Evolutionary conservation across 73 alveolate genomes (phyloP).

Genomic region (Tetrahymena elliotti): DNA sequence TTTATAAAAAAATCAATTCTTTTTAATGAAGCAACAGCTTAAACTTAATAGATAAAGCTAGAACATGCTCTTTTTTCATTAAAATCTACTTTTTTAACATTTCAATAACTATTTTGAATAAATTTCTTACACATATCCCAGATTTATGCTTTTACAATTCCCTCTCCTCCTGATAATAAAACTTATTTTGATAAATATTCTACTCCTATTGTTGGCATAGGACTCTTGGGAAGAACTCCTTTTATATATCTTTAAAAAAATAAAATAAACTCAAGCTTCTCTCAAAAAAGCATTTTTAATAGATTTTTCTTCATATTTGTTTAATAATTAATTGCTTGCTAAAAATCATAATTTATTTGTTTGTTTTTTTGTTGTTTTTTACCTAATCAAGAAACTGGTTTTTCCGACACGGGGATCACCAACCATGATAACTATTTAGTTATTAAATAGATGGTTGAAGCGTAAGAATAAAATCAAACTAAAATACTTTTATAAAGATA

Average conservation of each 20-base stretch:
- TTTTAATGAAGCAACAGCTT: neutral
- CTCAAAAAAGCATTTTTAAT: neutral
- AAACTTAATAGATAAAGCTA: neutral
- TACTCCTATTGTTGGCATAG: slow-evolving; percentile 42
- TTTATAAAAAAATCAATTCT: too few relatives aligned
- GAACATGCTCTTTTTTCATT: neutral
- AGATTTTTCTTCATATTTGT: neutral
- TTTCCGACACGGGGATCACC: slow-evolving; percentile 85
- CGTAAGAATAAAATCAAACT: neutral
- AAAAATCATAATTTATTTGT: too few relatives aligned
- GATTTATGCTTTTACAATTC: slow-evolving; percentile 18
- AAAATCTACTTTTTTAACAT: neutral
- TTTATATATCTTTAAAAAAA: slow-evolving; percentile 9
- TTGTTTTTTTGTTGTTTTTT: neutral
- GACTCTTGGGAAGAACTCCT: slow-evolving; percentile 9
- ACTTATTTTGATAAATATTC: slow-evolving; percentile 31
- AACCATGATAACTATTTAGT: slow-evolving; percentile 49
- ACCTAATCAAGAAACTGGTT: slow-evolving; percentile 46
- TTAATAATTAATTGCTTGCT: neutral
- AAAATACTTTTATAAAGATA: neutral
- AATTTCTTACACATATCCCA: slow-evolving; percentile 24
- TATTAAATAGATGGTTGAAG: neutral
- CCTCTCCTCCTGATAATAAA: slow-evolving; percentile 3
- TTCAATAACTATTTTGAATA: neutral
- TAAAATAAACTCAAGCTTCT: neutral